phyloP scores from a whole-genome alignment of 2,329 filamentous ascomycete genomes.

The Chrysosporium queenslandicum region DNA sequence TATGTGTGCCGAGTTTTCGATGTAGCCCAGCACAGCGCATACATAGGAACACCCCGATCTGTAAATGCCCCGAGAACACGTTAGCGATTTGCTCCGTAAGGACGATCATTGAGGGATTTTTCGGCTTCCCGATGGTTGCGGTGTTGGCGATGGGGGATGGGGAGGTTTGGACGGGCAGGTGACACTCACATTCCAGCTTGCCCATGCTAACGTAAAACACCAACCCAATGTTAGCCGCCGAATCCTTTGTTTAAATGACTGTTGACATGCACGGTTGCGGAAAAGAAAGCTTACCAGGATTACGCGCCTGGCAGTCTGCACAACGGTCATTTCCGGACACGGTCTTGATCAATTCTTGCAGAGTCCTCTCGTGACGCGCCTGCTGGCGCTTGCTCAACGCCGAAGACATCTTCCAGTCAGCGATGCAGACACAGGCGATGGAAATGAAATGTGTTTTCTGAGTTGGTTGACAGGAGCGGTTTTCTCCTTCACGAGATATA shows the following conservation, averaged over 20 bases:
- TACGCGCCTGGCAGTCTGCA: constrained; percentile 83
- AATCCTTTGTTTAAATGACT: constrained; percentile 5
- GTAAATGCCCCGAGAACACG: not conserved
- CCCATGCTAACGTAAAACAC: constrained; percentile 58
- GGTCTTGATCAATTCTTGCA: constrained; percentile 79
- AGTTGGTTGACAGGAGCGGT: too few species aligned
- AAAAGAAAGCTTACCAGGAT: constrained; percentile 59
- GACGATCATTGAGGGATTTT: too few species aligned
- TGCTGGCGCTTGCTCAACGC: constrained; percentile 90
- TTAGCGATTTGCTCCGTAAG: too few species aligned
- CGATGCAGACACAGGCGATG: not conserved
- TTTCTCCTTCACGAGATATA: too few species aligned
- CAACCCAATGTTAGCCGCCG: constrained; percentile 12
- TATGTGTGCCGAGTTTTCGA: constrained; percentile 92
- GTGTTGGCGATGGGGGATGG: not conserved
- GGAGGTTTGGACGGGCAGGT: constrained; percentile 8
- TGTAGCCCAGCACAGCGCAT: constrained; percentile 95
- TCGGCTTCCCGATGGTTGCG: too few species aligned
- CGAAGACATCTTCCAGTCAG: constrained; percentile 50
- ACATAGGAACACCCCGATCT: constrained; percentile 93
- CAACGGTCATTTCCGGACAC: constrained; percentile 85
- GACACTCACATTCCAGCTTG: constrained; percentile 80
- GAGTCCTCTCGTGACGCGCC: constrained; percentile 83
- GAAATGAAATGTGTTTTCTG: not conserved
- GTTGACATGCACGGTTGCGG: not conserved